phyloP scores from a whole-genome alignment of 441 rosid species.

The Bocquillonia castaneifolia region DNA sequence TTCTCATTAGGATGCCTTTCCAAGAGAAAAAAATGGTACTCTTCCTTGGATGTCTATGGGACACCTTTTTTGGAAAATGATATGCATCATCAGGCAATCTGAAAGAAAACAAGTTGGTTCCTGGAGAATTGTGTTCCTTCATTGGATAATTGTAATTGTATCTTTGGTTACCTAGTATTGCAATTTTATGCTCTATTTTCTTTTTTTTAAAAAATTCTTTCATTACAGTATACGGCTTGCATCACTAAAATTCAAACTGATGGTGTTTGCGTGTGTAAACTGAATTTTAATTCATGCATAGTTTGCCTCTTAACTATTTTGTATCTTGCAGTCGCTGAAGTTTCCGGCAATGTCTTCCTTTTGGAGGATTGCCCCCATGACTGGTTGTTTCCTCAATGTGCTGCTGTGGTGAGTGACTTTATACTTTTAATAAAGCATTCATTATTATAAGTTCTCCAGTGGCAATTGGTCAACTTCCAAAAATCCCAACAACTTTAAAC shows the following conservation, averaged over 20 bases:
- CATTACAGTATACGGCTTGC: background rate
- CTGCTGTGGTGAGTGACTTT: conserved; percentile 67
- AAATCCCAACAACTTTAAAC: background rate
- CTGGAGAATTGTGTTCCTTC: background rate
- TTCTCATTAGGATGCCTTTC: background rate
- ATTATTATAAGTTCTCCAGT: background rate
- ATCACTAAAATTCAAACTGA: background rate
- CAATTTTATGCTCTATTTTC: no score
- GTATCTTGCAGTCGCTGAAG: conserved; percentile 56
- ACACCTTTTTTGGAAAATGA: background rate
- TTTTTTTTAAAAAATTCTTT: no score
- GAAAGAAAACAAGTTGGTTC: background rate
- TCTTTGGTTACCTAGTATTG: background rate
- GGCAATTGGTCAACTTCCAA: background rate
- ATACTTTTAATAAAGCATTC: background rate
- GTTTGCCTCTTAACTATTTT: conserved; percentile 10
- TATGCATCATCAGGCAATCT: background rate
- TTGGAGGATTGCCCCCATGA: conserved; percentile 95
- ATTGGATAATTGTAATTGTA: background rate
- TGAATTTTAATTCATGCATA: background rate
- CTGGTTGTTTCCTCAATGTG: conserved; percentile 98
- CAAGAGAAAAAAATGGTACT: background rate
- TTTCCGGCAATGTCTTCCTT: conserved; percentile 64
- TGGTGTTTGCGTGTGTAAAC: background rate
- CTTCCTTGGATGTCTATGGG: background rate